Evolutionary conservation across 1,284 basidiomycete genomes (phyloP), one percentile per base, ranked within the genome.

Genomic region (Ceratobasidium sp.): DNA sequence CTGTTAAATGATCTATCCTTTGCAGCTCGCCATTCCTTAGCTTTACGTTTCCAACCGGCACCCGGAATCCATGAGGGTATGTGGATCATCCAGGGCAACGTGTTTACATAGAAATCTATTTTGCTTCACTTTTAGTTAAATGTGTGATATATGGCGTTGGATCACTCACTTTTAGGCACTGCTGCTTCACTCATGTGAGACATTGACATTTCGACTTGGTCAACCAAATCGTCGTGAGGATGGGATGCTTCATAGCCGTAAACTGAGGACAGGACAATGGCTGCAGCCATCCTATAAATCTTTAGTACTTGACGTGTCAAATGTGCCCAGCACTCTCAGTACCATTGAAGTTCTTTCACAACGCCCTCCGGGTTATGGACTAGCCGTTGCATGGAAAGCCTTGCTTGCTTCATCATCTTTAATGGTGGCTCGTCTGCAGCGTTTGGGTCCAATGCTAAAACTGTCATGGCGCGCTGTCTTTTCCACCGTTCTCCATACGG

Each of bases 61-160:
- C 72, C 72, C 23, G 65, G 30, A 26, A 73, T 60, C 72, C 72
- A 73, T 8, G 52, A 53, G 2, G 65, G 72, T 16, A 73, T 16
- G 23, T 70, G 48, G 28, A 52, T 50, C n/a, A 73, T 26, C 43
- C 41, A 62, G 18, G 60, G 60, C 12, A 62, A 21, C 2, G 28
- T 32, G 41, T 62, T 62, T 3, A 62, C 60, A 30, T 30, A 48
- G 26, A 62, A 62, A 18, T 62, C 60, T n/a, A n/a, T n/a, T n/a
- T n/a, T n/a, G n/a, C n/a, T n/a, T 62, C 26, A 39, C 18, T 28
- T 6, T 28, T 3, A 34, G 34, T 34, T 16, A 55, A 9, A 10
- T 21, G 53, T n/a, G 26, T 12, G 3, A 55, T 5, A 14, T 14
- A 55, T 30, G 16, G n/a, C 10, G 12, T 14, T 32, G n/a, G n/a